Percentiles rank a stretch among this genome's conserved stretches.
Evolutionary conservation across 768 basidiomycete species (phyloP).

Genomic region (Daedaleopsis nitida): DNA sequence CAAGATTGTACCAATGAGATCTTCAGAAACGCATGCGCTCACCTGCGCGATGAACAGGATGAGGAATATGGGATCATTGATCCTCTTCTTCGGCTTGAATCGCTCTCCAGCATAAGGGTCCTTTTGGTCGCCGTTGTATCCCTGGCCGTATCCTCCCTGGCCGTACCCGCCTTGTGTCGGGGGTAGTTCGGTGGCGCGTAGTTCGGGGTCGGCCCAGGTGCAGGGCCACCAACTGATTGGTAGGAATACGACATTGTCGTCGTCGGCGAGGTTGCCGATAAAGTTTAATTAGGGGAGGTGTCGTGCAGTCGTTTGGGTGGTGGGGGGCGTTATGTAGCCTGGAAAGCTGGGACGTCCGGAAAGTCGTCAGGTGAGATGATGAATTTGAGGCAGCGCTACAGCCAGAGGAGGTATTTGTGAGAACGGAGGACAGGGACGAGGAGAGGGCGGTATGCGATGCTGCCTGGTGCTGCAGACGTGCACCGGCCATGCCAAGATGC

Average conservation of each 20-base stretch:
- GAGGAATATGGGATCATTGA: slow-evolving; percentile 75
- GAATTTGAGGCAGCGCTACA: too few species aligned
- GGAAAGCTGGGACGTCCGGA: too few species aligned
- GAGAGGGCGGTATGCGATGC: too few species aligned
- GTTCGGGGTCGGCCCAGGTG: slow-evolving; percentile 26
- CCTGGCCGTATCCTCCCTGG: slow-evolving; percentile 20
- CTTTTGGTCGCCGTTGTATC: slow-evolving; percentile 34
- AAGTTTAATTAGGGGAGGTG: neutral
- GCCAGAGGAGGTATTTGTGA: too few species aligned
- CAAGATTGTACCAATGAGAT: too few species aligned
- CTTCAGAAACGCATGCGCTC: slow-evolving; percentile 2
- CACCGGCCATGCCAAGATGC: too few species aligned
- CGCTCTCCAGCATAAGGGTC: slow-evolving; percentile 61
- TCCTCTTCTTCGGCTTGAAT: slow-evolving; percentile 65
- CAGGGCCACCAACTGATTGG: slow-evolving; percentile 7
- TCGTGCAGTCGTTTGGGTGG: too few species aligned
- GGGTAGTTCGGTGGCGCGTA: slow-evolving; percentile 25
- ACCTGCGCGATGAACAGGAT: slow-evolving; percentile 75
- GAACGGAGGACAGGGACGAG: too few species aligned
- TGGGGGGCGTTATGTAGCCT: too few species aligned
- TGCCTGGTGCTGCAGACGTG: too few species aligned
- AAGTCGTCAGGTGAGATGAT: too few species aligned
- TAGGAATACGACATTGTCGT: slow-evolving; percentile 5
- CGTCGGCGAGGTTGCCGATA: neutral
- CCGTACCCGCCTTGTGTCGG: slow-evolving; percentile 18